phyloP scores from a whole-genome alignment of 345 rosid genomes.

The Raphanus raphanistrum region DNA sequence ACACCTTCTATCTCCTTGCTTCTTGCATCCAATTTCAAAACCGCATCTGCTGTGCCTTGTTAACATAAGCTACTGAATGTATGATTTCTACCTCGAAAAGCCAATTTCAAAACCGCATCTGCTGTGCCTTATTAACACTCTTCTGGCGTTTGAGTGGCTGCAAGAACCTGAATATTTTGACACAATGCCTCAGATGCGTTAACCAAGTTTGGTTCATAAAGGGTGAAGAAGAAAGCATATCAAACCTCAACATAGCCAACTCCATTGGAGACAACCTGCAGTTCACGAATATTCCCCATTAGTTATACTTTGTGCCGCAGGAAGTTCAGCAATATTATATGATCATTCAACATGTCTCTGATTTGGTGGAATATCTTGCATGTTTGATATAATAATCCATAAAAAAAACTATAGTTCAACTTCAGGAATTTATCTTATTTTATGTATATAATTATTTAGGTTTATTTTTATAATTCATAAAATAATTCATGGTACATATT shows the following conservation, averaged over 20 bases:
- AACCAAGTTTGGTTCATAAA: not conserved
- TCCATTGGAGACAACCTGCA: slow-evolving; percentile 34
- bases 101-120: slow-evolving; percentile 93
- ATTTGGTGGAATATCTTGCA: too few relatives aligned
- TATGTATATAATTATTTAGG: too few relatives aligned
- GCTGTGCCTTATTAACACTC: slow-evolving; percentile 96
- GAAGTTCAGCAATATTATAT: too few relatives aligned
- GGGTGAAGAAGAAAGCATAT: not conserved
- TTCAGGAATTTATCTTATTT: too few relatives aligned
- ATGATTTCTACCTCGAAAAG: slow-evolving; percentile 72
- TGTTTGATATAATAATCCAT: too few relatives aligned
- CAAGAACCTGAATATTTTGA: slow-evolving; percentile 54
- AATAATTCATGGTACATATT: too few relatives aligned
- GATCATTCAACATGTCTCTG: too few relatives aligned
- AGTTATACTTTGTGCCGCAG: too few relatives aligned
- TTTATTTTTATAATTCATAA: too few relatives aligned
- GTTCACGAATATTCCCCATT: too few relatives aligned
- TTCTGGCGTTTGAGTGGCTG: slow-evolving; percentile 96
- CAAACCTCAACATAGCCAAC: slow-evolving; percentile 45
- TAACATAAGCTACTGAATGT: slow-evolving; percentile 7
- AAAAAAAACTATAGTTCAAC: too few relatives aligned
- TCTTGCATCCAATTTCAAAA: slow-evolving; percentile 54
- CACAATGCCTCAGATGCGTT: not conserved
- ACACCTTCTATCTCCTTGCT: slow-evolving; percentile 85
- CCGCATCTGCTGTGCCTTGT: not conserved